These are phyloP conservation scores for Globisporangium cylindrosporum DNA, from an alignment of 352 stramenopile species.

Conservation along the genomic window DNA sequence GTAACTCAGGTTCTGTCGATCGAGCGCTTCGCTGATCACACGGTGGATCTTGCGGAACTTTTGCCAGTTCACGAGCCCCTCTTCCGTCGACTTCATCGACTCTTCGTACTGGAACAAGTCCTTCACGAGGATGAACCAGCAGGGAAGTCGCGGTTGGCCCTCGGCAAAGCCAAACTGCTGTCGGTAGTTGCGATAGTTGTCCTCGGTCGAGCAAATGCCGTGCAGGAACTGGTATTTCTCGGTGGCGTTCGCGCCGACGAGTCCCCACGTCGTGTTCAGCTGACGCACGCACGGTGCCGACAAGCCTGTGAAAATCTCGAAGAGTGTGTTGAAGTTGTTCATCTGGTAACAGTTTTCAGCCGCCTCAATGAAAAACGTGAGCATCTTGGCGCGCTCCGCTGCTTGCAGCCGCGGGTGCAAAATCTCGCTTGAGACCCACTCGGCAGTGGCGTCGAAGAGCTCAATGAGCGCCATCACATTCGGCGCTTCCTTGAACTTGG, in stretches of 20 bases:
- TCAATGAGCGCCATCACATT: slow-evolving; percentile 85
- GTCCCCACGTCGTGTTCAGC: slow-evolving; percentile 80
- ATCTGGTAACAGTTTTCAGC: slow-evolving; percentile 81
- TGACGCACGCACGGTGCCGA: slow-evolving; percentile 80
- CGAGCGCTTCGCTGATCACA: slow-evolving; percentile 72
- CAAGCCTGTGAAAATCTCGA: slow-evolving; percentile 76
- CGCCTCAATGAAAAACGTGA: slow-evolving; percentile 83
- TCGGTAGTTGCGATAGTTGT: slow-evolving; percentile 86
- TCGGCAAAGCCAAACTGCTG: slow-evolving; percentile 77
- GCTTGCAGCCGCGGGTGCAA: slow-evolving; percentile 81
- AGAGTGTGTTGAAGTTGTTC: slow-evolving; percentile 90
- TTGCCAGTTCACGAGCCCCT: slow-evolving; percentile 83
- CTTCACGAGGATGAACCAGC: slow-evolving; percentile 87
- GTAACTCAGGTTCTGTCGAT: slow-evolving; percentile 80
- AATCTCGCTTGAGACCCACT: slow-evolving; percentile 89
- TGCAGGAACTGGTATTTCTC: slow-evolving; percentile 85
- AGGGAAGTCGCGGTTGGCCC: slow-evolving; percentile 70
- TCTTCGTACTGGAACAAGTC: slow-evolving; percentile 88
- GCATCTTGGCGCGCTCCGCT: slow-evolving; percentile 75
- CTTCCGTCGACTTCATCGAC: slow-evolving; percentile 80
- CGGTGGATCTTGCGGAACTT: slow-evolving; percentile 85
- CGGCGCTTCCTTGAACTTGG: slow-evolving; percentile 75
- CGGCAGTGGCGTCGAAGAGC: slow-evolving; percentile 78
- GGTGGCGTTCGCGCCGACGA: slow-evolving; percentile 52
- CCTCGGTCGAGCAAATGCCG: slow-evolving; percentile 76